Base-by-base conservation (phyloP, 495 filamentous ascomycete species). In the Talaromyces liani region DNA sequence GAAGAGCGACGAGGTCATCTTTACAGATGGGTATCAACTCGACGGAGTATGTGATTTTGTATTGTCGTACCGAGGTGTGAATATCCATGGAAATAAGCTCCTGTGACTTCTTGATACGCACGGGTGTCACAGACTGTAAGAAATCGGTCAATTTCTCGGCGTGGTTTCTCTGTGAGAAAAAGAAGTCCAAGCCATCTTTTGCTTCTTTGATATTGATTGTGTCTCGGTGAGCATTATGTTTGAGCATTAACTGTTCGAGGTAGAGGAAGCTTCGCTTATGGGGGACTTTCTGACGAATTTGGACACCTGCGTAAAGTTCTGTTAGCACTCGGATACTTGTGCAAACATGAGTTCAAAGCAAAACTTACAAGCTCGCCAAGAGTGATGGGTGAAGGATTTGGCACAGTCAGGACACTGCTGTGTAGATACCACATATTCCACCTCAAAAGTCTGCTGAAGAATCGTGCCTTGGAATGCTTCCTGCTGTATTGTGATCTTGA, bases 241-340 rank as follows among this genome's bases (percentile, higher is more conserved):
- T 97, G 31, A 99, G 79, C 72, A 99, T 96, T 27, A 98, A 80
- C 76, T 99, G 95, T 69, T 99, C 95, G 16, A 98, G 89, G 75
- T 91, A 95, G 7, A 98, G 77, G 77, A 99, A 98, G 5, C 94
- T 98, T 65, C 95, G 84, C 82, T 99, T 99, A 75, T 99, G 95
- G 0, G 90, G 85, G 25, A 99, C 95, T 72, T 97, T 95, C 76
- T 99, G 95, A 39, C 95, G 91, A 22, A 98, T 89, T 75, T 98
- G 95, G 5, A 97, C 90, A 36, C 60, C 60, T 62, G 8, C 3
- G 20, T 6, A 60, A 6, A 22, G n/a, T n/a, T 22, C 16, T 18
- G 29, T 58, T 20, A 58, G 14, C 56, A 36, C 7, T 18, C 25
- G 24, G 31, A n/a, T 5, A 18, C 12, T 18, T 9, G 4, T 3